These are phyloP conservation scores for Mycena sp. DNA, from an alignment of 1,284 basidiomycete species.

Conservation along the genomic window DNA sequence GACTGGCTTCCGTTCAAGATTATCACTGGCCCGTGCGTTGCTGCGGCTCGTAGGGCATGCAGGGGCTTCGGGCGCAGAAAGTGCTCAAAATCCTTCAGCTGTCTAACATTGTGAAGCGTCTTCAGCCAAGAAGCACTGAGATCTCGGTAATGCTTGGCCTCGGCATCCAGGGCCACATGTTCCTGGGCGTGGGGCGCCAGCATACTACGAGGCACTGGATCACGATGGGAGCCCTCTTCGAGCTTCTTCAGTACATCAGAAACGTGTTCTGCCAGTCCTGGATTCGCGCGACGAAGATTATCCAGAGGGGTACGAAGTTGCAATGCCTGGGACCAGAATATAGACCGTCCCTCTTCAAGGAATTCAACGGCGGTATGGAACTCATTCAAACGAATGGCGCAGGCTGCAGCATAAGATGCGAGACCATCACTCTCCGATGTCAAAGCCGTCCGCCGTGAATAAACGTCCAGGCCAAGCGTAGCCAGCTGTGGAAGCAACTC, in stretches of 20 bases:
- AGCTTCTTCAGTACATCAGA: neutral
- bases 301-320: constrained; percentile 1
- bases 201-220: too few relatives aligned
- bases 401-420: neutral
- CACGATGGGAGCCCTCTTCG: neutral
- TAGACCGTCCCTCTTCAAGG: neutral
- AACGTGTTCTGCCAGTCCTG: neutral
- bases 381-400: neutral
- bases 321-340: constrained; percentile 15
- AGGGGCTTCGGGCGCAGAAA: neutral
- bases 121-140: neutral
- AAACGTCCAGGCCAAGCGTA: neutral
- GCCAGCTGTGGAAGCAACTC: neutral
- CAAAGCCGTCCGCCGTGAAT: neutral
- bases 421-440: neutral
- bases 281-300: neutral
- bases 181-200: too few relatives aligned
- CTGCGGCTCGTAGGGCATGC: neutral
- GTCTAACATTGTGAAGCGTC: neutral
- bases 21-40: neutral
- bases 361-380: constrained; percentile 2
- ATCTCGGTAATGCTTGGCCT: neutral
- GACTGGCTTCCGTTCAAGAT: neutral
- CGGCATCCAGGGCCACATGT: neutral
- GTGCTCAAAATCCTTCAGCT: neutral